Evolutionary conservation across 2,329 filamentous ascomycete genomes (phyloP), one percentile per base, ranked within the genome.

Genomic region (Colletotrichum liriopes): DNA sequence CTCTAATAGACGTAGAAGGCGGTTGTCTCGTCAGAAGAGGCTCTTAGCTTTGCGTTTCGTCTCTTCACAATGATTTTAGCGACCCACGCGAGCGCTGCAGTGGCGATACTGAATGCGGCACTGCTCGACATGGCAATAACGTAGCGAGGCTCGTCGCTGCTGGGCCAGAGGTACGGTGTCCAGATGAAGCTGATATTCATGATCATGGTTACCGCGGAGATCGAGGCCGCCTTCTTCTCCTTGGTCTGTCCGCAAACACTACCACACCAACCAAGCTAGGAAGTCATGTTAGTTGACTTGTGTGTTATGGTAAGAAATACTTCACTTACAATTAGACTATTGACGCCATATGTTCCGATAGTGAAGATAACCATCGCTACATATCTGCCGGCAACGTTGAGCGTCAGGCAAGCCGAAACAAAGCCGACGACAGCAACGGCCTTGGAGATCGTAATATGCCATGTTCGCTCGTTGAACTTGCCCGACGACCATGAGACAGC

Each of bases 131-230:
- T 82, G 26, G 83, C 83, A 47, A 81, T 82, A 6, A 77, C 74
- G 67, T 84, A 85, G n/a, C 81, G 78, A 0, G 83, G 83, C 63
- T 78, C 79, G 65, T 83, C 81, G 23, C 73, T 78, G 47, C 81
- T 78, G 2, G 81, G 81, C 80, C 82, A 84, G 11, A 85, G 77
- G 72, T 84, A 85, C 2, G 83, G 81, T 5, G 82, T 84, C 81
- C 81, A 85, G 39, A 85, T 81, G 67, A 84, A 84, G 43, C 73
- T 74, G 47, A 76, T 18, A 60, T 77, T 77, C 69, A 76, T 76
- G 35, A 78, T 71, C 45, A 73, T 73, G 9, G 75, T 79, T 1
- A 79, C 75, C 23, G 82, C 80, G 12, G 77, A 77, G 3, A 83
- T 74, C 9, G 79, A 77, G 11, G 77, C 80, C 6, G 84, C 83